Conservation (phyloP, 1,284 basidiomycete species). For the Irpex rosettiformis region DNA sequence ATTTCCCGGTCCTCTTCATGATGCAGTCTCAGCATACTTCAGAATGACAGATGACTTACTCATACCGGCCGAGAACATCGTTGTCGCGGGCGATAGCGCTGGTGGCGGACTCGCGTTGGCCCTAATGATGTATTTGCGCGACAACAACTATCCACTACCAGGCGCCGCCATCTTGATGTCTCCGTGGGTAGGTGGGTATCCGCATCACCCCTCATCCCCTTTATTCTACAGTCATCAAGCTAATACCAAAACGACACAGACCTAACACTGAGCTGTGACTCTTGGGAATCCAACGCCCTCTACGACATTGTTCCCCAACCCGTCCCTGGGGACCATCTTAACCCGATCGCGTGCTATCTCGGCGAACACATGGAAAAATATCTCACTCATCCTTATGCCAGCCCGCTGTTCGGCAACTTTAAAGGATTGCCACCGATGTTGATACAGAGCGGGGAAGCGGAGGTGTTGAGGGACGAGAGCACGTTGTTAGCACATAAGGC, state of each 20-base stretch:
- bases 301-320: conserved; percentile 81
- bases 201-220: neutral
- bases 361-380: conserved; percentile 83
- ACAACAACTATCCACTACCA: conserved; percentile 79
- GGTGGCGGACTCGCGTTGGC: conserved; percentile 89
- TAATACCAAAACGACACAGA: conserved; percentile 44
- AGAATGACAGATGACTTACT: conserved; percentile 86
- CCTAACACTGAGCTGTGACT: conserved; percentile 94
- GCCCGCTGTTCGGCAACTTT: conserved; percentile 93
- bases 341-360: conserved; percentile 91
- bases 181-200: conserved; percentile 87
- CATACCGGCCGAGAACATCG: conserved; percentile 88
- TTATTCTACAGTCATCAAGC: neutral
- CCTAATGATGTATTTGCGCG: conserved; percentile 88
- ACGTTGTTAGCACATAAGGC: conserved; percentile 95
- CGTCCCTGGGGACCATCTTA: conserved; percentile 79
- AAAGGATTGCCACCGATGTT: conserved; percentile 85
- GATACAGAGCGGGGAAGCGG: conserved; percentile 92
- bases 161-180: conserved; percentile 84
- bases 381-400: conserved; percentile 94
- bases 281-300: conserved; percentile 91
- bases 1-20: conserved; percentile 93
- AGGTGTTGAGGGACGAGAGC: conserved; percentile 91
- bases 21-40: conserved; percentile 85
- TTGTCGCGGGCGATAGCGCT: conserved; percentile 90